Evolutionary conservation across 2,329 filamentous ascomycete genomes (phyloP).

Genomic region (Didymella pomorum): DNA sequence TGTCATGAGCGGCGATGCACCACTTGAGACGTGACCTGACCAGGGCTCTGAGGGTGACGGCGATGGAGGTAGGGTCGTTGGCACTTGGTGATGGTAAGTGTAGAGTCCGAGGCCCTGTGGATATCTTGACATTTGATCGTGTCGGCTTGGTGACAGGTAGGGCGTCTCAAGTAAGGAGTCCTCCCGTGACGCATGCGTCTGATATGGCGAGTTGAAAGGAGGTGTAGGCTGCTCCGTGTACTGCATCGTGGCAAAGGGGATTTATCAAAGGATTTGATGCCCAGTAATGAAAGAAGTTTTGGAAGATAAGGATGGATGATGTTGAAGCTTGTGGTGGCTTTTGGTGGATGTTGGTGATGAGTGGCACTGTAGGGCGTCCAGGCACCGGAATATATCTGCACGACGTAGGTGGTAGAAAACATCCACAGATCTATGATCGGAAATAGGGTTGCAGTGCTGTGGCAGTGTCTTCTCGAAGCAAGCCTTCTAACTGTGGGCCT

Average conservation of each 20-base stretch:
- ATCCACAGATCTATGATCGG: conserved; percentile 33
- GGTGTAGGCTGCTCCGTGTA: conserved; percentile 45
- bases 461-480: conserved; percentile 45
- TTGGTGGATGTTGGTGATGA: conserved; percentile 25
- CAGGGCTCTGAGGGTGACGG: conserved; percentile 48
- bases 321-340: conserved; percentile 14
- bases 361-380: conserved; percentile 37
- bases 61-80: conserved; percentile 44
- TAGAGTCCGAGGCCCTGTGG: conserved; percentile 47
- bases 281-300: conserved; percentile 16
- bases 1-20: conserved; percentile 39
- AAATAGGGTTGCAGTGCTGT: conserved; percentile 41
- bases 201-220: conserved; percentile 49
- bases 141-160: conserved; percentile 48
- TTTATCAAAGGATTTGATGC: conserved; percentile 19
- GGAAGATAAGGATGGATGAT: conserved; percentile 14
- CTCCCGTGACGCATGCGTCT: conserved; percentile 40
- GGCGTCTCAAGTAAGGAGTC: conserved; percentile 40
- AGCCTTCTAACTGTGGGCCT: conserved; percentile 41
- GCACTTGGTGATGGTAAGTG: conserved; percentile 37
- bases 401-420: conserved; percentile 31
- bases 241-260: conserved; percentile 32
- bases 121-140: conserved; percentile 41
- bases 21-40: conserved; percentile 37
- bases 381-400: conserved; percentile 43